Base-by-base conservation (phyloP, 768 basidiomycete species). In the Inosperma sp. region DNA sequence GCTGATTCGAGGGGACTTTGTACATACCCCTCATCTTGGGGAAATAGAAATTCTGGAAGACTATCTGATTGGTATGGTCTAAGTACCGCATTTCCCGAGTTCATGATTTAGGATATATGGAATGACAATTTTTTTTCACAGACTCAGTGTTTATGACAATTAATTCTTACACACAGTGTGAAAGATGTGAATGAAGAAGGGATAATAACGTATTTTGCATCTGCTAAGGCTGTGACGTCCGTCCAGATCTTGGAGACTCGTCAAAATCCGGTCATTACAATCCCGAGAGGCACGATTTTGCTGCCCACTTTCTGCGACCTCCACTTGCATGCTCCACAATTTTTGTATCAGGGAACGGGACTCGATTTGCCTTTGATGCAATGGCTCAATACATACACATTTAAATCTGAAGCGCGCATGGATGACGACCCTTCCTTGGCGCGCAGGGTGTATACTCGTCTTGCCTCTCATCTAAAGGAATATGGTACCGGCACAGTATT, bases 271-370 rank as follows among this genome's bases (percentile, higher is more conserved):
- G 60, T 70, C 31, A 61, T 59, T 1, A 41, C 55, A 5, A 60
- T 86, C 10, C 78, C 79, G 3, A 25, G 48, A 7, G 82, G 82
- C n/a, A 75, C 70, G 46, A 89, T 93, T 60, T 51, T 93, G 34
- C 55, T 87, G n/a, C 88, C 91, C 2, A 80, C 83, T 0, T 93
- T 92, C 65, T 82, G 79, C 50, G 91, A 93, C 64, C 72, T 90
- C 4, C 91, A 93, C 61, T 74, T 93, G 0, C 92, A 94, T 62
- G 90, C 91, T 0, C 88, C 92, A 1, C 93, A 94, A 62, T 93
- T 87, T 62, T 72, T 93, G 27, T 93, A 92, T 53, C 85, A 90
- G 49, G 93, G 93, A 3, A 90, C 82, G 1, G 91, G 92, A 0
- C 74, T 93, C 4, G 87, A 94, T 63, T 75, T 91, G 2, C 87